A percentile compares a stretch with the other conserved stretches of the same genome.
These are phyloP conservation scores for Mycena citricolor DNA, from an alignment of 1,284 basidiomycete species.

Conservation along the genomic window DNA sequence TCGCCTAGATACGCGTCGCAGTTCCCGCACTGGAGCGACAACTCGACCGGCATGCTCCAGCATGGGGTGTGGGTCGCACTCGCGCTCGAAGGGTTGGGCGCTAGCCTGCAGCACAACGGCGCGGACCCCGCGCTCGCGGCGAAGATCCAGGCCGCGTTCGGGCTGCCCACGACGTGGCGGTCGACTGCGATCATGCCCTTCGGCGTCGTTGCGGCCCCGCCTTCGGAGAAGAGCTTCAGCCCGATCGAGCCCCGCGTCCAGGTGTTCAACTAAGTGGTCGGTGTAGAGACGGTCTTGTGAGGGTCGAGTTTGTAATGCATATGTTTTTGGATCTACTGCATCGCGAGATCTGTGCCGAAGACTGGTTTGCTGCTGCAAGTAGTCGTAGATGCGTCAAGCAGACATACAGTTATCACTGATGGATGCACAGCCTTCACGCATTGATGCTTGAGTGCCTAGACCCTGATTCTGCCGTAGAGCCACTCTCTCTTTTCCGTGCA, in stretches of 20 bases:
- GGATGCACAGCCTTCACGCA: too few species aligned
- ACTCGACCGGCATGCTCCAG: conserved; percentile 10
- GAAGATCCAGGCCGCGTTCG: conserved; percentile 6
- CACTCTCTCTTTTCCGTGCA: too few species aligned
- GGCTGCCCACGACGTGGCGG: conserved; percentile 11
- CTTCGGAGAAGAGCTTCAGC: conserved; percentile 1
- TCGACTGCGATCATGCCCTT: conserved; percentile 19
- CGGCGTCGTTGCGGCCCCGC: conserved; percentile 2
- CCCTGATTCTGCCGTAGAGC: too few species aligned
- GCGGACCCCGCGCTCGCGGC: conserved; percentile 6
- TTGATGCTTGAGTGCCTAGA: too few species aligned
- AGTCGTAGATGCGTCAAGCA: too few species aligned
- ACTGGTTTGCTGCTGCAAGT: too few species aligned
- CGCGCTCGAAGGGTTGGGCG: conserved; percentile 13
- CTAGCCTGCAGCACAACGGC: conserved; percentile 13
- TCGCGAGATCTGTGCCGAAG: too few species aligned
- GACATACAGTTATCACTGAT: too few species aligned
- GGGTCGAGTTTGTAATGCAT: too few species aligned
- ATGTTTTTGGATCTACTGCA: too few species aligned
- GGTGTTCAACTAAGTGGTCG: too few species aligned
- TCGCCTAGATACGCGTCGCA: background rate
- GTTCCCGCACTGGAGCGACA: conserved; percentile 11
- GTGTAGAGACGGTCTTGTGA: too few species aligned
- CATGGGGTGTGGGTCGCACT: conserved; percentile 8
- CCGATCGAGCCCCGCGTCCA: conserved; percentile 10